Conservation (phyloP, 352 stramenopile species). For the Globisporangium paddicum region DNA sequence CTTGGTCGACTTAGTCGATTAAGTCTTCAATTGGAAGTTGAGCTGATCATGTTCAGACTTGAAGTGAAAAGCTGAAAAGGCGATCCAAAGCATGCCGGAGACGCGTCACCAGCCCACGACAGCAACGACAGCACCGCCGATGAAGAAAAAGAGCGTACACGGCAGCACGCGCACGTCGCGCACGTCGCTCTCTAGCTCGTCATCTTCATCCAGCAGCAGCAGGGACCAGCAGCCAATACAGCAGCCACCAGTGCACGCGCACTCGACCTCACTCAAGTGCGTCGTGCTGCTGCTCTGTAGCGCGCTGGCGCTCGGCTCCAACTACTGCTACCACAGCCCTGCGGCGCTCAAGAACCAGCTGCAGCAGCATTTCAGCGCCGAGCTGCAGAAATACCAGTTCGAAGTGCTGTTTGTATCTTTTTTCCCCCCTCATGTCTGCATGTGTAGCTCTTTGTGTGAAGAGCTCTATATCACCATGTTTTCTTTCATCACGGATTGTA, state of each 20-base stretch:
- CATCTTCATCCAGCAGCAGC: neutral
- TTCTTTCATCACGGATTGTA: conserved; percentile 4
- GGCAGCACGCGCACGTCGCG: neutral
- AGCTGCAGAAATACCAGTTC: conserved; percentile 25
- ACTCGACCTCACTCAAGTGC: conserved; percentile 18
- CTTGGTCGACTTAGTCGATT: too few species aligned
- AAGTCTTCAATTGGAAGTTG: too few species aligned
- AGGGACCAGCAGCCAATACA: neutral
- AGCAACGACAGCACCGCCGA: neutral
- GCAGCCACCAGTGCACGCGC: neutral
- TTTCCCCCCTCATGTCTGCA: neutral
- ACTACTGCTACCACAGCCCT: conserved; percentile 66
- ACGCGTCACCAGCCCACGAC: neutral
- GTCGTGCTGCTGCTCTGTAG: conserved; percentile 50
- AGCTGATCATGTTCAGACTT: too few species aligned
- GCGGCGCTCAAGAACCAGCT: conserved; percentile 58
- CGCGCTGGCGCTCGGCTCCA: conserved; percentile 43
- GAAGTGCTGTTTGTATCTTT: conserved; percentile 41
- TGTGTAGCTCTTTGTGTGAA: neutral
- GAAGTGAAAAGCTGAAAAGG: neutral
- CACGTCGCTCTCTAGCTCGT: neutral
- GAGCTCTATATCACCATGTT: neutral
- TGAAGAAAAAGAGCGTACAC: neutral
- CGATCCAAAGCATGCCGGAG: neutral
- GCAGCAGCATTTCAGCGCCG: conserved; percentile 42